Evolutionary conservation across 805 yeast genomes (phyloP).

Genomic region (Vanderwaltozyma tropicalis): DNA sequence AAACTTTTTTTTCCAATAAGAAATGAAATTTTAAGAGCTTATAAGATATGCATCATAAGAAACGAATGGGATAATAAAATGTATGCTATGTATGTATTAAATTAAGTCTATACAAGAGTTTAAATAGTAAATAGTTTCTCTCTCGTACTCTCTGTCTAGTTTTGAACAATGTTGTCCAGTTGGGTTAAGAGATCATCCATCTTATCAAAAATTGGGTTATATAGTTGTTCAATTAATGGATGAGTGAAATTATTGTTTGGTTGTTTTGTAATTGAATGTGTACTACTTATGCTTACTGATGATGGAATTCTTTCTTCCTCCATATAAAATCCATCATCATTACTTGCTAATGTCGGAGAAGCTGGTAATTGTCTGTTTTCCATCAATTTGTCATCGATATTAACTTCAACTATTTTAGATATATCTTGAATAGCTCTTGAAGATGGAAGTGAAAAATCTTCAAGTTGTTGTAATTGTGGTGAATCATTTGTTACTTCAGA

Average conservation of each 20-base stretch:
- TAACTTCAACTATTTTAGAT: constrained; percentile 25
- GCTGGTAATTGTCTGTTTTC: neutral
- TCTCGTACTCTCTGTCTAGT: no score
- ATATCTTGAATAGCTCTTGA: constrained; percentile 34
- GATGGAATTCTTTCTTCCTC: constrained; percentile 18
- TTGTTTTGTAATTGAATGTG: constrained; percentile 9
- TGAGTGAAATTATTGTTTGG: constrained; percentile 19
- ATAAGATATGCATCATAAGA: no score
- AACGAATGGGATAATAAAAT: no score
- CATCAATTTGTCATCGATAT: neutral
- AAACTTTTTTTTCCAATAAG: no score
- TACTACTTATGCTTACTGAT: constrained; percentile 21
- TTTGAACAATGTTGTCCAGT: constrained; percentile 13
- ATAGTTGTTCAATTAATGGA: constrained; percentile 42
- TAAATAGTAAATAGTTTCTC: no score
- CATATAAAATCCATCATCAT: constrained; percentile 21
- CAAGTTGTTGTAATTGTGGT: constrained; percentile 22
- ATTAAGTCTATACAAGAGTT: no score
- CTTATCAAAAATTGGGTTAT: constrained; percentile 46
- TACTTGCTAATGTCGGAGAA: constrained; percentile 9
- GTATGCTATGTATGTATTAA: no score
- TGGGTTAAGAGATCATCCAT: constrained; percentile 29
- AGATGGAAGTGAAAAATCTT: constrained; percentile 28
- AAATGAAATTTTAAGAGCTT: no score
- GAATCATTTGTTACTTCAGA: constrained; percentile 35